Evolutionary conservation across 495 filamentous ascomycete genomes (phyloP), one percentile per base, ranked within the genome.

Genomic region (Neurospora tetrasperma): DNA sequence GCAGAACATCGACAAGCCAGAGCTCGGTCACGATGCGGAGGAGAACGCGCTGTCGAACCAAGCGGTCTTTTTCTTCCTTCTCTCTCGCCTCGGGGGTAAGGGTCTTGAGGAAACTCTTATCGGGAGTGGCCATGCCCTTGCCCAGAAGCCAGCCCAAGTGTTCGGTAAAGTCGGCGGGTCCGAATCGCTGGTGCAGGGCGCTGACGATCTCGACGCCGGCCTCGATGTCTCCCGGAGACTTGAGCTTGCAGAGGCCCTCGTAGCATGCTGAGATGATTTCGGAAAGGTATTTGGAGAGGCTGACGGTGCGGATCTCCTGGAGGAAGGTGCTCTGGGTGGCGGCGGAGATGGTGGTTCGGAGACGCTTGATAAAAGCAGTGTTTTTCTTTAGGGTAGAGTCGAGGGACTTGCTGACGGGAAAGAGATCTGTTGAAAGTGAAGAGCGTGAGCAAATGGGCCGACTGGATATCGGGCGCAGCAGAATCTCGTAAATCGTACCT

Each of bases 341-440:
- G 69, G 92, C 84, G 72, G 89, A 94, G 74, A 98, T 90, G 48
- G 94, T 92, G 39, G 96, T 97, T 43, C 96, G 93, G 42, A 98
- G 86, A 71, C 96, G 92, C 82, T 97, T 98, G 80, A 99, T 99
- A 81, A 98, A 98, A 73, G 95, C 94, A 14, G 96, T 99, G 78
- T 99, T 99, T 83, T 98, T 99, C 86, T 97, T 98, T 77, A 99
- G 87, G 41, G 94, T 95, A 20, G 96, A 97, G 81, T 99, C 96
- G 74, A 99, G 90, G 38, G 93, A 92, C 72, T 88, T 86, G 80
- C 86, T 88, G 73, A 94, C 89, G 42, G 89, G 86, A 79, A 97
- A 96, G 42, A 96, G 82, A 84, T 92, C 95, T 97, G 76, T 6
- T 5, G 16, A 14, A 6, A 27, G 16, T 9, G 8, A 38, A 42